Evolutionary conservation across 768 basidiomycete species (phyloP).

Genomic region (Pilatotrama ljubarskyi): DNA sequence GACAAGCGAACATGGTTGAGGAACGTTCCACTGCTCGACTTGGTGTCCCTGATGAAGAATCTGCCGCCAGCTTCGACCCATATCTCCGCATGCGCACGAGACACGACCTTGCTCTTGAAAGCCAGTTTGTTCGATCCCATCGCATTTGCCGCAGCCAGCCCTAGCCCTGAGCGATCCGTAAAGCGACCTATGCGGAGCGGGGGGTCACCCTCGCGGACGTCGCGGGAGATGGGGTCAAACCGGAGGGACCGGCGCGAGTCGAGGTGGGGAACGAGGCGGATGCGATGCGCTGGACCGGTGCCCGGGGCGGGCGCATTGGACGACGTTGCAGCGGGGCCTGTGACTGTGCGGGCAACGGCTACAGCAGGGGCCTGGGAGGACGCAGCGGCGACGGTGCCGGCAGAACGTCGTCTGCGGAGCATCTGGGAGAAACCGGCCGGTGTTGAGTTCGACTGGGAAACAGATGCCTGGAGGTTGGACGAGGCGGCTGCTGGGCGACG

Average conservation of each 20-base stretch:
- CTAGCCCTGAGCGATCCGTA: constrained; percentile 80
- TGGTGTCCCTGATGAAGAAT: constrained; percentile 90
- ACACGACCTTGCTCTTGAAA: constrained; percentile 95
- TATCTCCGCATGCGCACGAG: constrained; percentile 91
- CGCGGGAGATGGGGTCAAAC: constrained; percentile 90
- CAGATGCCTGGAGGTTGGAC: constrained; percentile 38
- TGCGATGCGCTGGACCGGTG: constrained; percentile 55
- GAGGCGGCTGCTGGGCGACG: constrained; percentile 41
- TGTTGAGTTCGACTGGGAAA: constrained; percentile 36
- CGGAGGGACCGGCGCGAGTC: constrained; percentile 86
- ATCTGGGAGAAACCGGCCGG: constrained; percentile 56
- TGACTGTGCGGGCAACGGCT: constrained; percentile 27
- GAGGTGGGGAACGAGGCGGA: constrained; percentile 94
- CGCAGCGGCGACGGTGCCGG: constrained; percentile 47
- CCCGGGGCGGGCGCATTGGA: constrained; percentile 23
- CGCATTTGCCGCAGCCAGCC: constrained; percentile 64
- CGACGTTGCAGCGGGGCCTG: constrained; percentile 20
- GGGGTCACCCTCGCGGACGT: constrained; percentile 68
- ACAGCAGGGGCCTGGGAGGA: constrained; percentile 30
- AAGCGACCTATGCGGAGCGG: constrained; percentile 90
- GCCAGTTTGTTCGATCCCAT: constrained; percentile 82
- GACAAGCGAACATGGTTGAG: constrained; percentile 92
- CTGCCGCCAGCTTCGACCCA: constrained; percentile 71
- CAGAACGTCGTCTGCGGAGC: constrained; percentile 67
- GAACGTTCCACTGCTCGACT: constrained; percentile 89